Conservation (phyloP, 345 rosid species). For the Noccaea bulbosa region DNA sequence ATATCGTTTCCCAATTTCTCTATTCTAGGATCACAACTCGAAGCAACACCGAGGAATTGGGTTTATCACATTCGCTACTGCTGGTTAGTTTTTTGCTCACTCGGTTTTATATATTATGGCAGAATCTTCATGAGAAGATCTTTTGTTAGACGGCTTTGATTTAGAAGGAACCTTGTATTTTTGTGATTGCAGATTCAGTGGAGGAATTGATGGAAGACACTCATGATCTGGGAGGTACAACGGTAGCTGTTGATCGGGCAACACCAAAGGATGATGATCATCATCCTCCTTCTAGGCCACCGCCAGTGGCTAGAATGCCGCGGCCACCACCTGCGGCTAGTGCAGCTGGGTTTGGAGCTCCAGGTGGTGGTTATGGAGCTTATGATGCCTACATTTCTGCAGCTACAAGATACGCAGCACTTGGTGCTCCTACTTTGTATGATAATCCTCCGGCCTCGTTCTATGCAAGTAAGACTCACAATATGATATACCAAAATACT, state of each 20-base stretch:
- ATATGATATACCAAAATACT: neutral
- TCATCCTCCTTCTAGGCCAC: constrained; percentile 49
- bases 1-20: constrained; percentile 13
- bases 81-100: constrained; percentile 59
- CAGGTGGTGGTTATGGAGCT: constrained; percentile 97
- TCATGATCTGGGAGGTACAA: constrained; percentile 92
- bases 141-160: neutral
- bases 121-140: neutral
- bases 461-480: constrained; percentile 75
- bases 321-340: constrained; percentile 40
- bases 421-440: constrained; percentile 93
- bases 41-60: constrained; percentile 96
- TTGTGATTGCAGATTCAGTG: constrained; percentile 68
- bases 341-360: constrained; percentile 68
- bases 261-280: constrained; percentile 96
- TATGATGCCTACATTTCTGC: constrained; percentile 97
- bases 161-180: neutral
- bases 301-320: constrained; percentile 61
- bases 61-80: constrained; percentile 79
- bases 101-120: neutral
- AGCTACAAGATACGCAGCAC: constrained; percentile 93
- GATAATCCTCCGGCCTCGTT: constrained; percentile 79
- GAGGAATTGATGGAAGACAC: constrained; percentile 85
- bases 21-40: constrained; percentile 75
- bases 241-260: constrained; percentile 94